Percentiles rank a stretch among this genome's conserved stretches.
Evolutionary conservation across 345 rosid genomes (phyloP).

Genomic region (Hypericum androsaemum): DNA sequence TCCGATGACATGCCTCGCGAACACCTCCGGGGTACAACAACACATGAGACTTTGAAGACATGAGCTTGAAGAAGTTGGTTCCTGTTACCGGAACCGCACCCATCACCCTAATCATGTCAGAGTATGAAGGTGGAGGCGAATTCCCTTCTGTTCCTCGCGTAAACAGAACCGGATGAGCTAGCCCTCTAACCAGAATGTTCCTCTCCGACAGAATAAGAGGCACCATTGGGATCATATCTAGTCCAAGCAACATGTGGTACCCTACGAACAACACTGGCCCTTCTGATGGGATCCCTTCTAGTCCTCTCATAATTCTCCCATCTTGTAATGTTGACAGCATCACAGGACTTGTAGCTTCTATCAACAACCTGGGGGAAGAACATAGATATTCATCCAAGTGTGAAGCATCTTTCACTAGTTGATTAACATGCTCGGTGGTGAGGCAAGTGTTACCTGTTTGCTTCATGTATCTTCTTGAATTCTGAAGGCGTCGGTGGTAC

Average conservation of each 20-base stretch:
- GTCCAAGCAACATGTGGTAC: constrained; percentile 48
- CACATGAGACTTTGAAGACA: constrained; percentile 55
- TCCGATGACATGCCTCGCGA: constrained; percentile 69
- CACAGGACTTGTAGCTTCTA: constrained; percentile 17
- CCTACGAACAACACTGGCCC: constrained; percentile 52
- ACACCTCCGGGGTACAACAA: constrained; percentile 70
- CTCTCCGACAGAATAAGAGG: constrained; percentile 25
- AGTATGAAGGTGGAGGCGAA: constrained; percentile 14
- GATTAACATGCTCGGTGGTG: not conserved
- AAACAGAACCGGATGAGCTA: constrained; percentile 42
- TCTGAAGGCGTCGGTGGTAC: constrained; percentile 53
- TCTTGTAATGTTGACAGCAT: constrained; percentile 46
- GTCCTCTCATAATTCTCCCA: constrained; percentile 43
- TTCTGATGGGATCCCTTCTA: constrained; percentile 41
- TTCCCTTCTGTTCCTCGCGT: constrained; percentile 8
- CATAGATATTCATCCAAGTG: no score
- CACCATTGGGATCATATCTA: constrained; percentile 30
- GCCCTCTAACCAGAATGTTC: constrained; percentile 39
- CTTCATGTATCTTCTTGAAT: constrained; percentile 19
- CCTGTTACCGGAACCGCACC: constrained; percentile 70
- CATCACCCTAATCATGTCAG: constrained; percentile 40
- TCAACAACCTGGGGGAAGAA: constrained; percentile 14
- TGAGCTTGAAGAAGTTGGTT: constrained; percentile 48
- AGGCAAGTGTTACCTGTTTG: constrained; percentile 15
- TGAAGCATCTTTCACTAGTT: not conserved